Conservation (phyloP, 768 basidiomycete species). For the Russula abietina region DNA sequence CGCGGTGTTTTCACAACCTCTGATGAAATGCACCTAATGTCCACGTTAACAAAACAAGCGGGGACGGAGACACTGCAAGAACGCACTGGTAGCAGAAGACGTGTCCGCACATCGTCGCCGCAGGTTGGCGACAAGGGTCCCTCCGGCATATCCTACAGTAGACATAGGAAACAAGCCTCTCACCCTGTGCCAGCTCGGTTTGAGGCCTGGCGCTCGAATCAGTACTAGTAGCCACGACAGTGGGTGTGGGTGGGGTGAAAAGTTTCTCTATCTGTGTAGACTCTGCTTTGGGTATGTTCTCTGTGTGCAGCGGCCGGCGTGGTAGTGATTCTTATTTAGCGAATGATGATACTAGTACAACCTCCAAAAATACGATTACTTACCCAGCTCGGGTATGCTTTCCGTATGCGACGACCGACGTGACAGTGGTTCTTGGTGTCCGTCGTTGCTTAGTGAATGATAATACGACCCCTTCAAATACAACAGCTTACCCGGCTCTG, state of each 20-base stretch:
- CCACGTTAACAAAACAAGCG: constrained; percentile 4
- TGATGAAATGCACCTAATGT: constrained; percentile 47
- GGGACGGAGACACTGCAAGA: not conserved
- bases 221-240: not conserved
- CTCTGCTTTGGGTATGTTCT: not conserved
- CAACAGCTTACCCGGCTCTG: constrained; percentile 3
- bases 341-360: not conserved
- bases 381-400: not conserved
- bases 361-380: not conserved
- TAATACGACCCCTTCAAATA: not conserved
- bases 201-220: not conserved
- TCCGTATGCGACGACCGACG: not conserved
- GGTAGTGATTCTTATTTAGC: not conserved
- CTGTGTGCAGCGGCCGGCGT: constrained; percentile 2
- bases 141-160: constrained; percentile 46
- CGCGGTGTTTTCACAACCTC: constrained; percentile 41
- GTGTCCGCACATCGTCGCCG: constrained; percentile 58
- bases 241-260: not conserved
- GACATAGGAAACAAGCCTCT: constrained; percentile 21
- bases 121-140: constrained; percentile 47
- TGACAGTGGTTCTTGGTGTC: not conserved
- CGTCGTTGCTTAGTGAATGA: not conserved
- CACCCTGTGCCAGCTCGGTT: not conserved
- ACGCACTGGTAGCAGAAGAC: constrained; percentile 53
- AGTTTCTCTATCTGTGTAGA: not conserved